Evolutionary conservation across 78 protist species (phyloP).

Genomic region (Dictyostelium brefeldianum): DNA sequence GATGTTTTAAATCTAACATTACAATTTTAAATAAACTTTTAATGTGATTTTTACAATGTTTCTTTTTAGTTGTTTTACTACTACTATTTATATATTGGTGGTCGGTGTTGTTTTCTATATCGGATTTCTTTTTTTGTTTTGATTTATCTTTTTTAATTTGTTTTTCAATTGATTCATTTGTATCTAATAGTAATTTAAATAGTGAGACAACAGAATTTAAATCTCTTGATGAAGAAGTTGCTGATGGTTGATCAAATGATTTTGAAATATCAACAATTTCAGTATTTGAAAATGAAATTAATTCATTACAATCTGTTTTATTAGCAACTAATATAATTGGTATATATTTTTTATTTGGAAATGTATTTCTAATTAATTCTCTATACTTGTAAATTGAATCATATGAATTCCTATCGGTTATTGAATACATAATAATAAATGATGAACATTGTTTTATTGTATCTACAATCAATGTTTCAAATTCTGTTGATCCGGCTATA

Average conservation of each 20-base stretch:
- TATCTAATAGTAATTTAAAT: not conserved
- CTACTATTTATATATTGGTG: too few species aligned
- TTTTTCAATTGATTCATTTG: not conserved
- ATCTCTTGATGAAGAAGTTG: not conserved
- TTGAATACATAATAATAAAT: not conserved
- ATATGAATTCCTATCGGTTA: not conserved
- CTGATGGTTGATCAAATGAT: not conserved
- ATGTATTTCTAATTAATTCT: conserved; percentile 1
- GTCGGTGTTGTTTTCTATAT: too few species aligned
- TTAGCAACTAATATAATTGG: not conserved
- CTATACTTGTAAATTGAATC: not conserved
- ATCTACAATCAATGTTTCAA: not conserved
- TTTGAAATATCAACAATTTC: conserved; percentile 5
- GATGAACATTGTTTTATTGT: not conserved
- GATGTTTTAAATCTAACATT: too few species aligned
- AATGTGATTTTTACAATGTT: too few species aligned
- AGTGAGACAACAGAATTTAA: not conserved
- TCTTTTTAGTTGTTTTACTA: too few species aligned
- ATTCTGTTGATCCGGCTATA: not conserved
- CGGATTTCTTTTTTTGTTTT: too few species aligned
- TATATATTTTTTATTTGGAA: not conserved
- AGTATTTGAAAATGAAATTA: not conserved
- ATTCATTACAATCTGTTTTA: not conserved
- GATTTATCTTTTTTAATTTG: not conserved
- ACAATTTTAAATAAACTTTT: too few species aligned